Evolutionary conservation across 768 basidiomycete genomes (phyloP).

Genomic region (Leccinum rimulosum): DNA sequence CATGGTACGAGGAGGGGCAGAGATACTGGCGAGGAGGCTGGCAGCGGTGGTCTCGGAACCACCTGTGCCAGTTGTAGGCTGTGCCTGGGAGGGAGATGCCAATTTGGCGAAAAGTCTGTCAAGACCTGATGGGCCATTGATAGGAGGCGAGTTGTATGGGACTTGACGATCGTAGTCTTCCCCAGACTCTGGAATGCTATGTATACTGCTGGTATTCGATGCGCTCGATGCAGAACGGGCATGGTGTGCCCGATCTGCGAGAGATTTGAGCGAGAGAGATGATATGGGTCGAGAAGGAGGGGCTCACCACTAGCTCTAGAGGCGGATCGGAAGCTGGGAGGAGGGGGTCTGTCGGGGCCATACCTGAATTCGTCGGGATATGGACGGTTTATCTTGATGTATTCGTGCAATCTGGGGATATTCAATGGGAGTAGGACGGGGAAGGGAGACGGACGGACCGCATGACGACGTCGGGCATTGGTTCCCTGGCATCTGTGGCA

Average conservation of each 20-base stretch:
- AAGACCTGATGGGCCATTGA: constrained; percentile 35
- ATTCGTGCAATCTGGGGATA: constrained; percentile 54
- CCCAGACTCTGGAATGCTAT: constrained; percentile 33
- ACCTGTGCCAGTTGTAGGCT: constrained; percentile 21
- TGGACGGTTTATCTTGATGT: constrained; percentile 59
- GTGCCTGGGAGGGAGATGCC: constrained; percentile 17
- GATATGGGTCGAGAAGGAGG: neutral
- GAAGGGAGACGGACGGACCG: constrained; percentile 42
- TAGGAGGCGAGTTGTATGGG: constrained; percentile 11
- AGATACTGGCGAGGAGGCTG: constrained; percentile 47
- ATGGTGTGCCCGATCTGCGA: constrained; percentile 25
- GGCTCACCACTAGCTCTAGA: constrained; percentile 30
- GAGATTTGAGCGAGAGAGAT: constrained; percentile 6
- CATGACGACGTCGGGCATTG: constrained; percentile 67
- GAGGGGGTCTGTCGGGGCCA: constrained; percentile 64
- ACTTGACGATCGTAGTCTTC: constrained; percentile 23
- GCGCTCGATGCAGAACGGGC: constrained; percentile 32
- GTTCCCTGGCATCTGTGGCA: constrained; percentile 64
- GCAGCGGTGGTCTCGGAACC: constrained; percentile 36
- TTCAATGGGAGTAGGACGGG: neutral
- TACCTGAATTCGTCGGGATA: constrained; percentile 75
- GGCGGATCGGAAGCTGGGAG: constrained; percentile 44
- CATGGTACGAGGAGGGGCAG: constrained; percentile 38
- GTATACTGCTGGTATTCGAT: constrained; percentile 34
- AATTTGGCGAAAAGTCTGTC: constrained; percentile 47